These are phyloP conservation scores for Massariosphaeria phaeospora DNA, from an alignment of 495 filamentous ascomycete species.

Conservation along the genomic window DNA sequence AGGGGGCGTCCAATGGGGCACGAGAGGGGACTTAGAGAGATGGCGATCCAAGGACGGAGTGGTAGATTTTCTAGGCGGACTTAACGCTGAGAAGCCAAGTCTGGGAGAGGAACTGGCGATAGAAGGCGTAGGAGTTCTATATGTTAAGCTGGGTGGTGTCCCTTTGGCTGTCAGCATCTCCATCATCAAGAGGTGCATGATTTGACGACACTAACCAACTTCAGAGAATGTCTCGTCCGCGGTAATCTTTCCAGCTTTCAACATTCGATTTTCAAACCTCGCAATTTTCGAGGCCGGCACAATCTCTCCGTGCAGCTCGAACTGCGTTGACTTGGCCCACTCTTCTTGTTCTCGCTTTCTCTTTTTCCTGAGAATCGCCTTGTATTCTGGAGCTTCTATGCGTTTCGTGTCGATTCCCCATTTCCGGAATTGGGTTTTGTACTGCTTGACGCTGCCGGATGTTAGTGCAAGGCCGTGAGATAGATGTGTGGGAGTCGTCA, in stretches of 20 bases:
- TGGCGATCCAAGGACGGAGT: too few relatives aligned
- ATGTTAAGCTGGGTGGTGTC: too few relatives aligned
- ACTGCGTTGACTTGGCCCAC: not conserved
- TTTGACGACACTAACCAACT: not conserved
- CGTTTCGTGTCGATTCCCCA: not conserved
- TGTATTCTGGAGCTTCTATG: conserved; percentile 1
- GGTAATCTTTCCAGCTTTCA: not conserved
- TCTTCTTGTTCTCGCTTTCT: not conserved
- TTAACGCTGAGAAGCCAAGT: too few relatives aligned
- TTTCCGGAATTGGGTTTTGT: not conserved
- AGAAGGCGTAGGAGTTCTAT: too few relatives aligned
- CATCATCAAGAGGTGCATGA: too few relatives aligned
- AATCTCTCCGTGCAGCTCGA: not conserved
- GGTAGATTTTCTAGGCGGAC: too few relatives aligned
- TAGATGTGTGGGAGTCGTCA: not conserved
- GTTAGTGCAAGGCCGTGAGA: not conserved
- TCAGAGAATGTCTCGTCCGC: not conserved
- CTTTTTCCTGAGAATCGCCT: conserved; percentile 1
- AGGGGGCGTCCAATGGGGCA: too few relatives aligned
- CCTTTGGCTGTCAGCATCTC: too few relatives aligned
- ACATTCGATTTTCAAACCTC: not conserved
- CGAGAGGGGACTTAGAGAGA: too few relatives aligned
- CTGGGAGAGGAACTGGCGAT: too few relatives aligned
- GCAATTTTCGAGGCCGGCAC: not conserved
- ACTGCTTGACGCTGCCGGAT: not conserved